A percentile compares a stretch with the other conserved stretches of the same genome.
These are phyloP conservation scores for Bigelowiella natans DNA, from an alignment of 78 protist species.

Conservation along the genomic window DNA sequence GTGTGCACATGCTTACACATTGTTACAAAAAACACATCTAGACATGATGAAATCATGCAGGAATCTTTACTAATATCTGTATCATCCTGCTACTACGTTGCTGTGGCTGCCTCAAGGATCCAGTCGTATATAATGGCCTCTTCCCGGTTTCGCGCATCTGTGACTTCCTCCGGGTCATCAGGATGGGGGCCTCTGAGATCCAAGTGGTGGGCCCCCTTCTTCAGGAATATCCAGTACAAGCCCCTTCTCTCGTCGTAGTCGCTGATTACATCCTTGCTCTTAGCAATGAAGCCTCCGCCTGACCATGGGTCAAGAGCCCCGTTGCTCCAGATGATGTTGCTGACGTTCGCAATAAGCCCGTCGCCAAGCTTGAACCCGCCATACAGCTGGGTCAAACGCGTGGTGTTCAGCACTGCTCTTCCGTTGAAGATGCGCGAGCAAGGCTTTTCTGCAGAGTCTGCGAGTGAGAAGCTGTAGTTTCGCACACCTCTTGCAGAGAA, in stretches of 20 bases:
- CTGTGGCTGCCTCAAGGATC: background rate
- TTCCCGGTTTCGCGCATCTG: background rate
- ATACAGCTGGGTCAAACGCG: background rate
- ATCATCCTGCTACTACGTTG: too few relatives aligned
- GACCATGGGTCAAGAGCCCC: background rate
- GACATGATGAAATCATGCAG: too few relatives aligned
- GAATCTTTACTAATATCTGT: too few relatives aligned
- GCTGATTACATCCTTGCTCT: too few relatives aligned
- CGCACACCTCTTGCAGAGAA: background rate
- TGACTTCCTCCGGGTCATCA: background rate
- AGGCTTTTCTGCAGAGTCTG: background rate
- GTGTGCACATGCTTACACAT: too few relatives aligned
- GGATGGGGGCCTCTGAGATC: background rate
- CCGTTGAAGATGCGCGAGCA: background rate
- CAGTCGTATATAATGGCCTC: background rate
- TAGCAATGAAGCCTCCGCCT: slow-evolving; percentile 8
- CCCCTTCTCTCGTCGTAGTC: too few relatives aligned
- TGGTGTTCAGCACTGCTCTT: background rate
- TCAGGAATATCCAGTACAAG: too few relatives aligned
- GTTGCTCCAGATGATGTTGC: background rate
- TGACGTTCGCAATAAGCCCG: background rate
- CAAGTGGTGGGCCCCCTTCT: background rate
- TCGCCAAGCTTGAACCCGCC: background rate
- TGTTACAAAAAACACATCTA: too few relatives aligned
- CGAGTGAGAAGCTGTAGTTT: background rate